Percentiles rank a stretch among this genome's conserved stretches.
Conservation (phyloP, 2,329 filamentous ascomycete genomes). For the Paraphaeosphaeria minitans region DNA sequence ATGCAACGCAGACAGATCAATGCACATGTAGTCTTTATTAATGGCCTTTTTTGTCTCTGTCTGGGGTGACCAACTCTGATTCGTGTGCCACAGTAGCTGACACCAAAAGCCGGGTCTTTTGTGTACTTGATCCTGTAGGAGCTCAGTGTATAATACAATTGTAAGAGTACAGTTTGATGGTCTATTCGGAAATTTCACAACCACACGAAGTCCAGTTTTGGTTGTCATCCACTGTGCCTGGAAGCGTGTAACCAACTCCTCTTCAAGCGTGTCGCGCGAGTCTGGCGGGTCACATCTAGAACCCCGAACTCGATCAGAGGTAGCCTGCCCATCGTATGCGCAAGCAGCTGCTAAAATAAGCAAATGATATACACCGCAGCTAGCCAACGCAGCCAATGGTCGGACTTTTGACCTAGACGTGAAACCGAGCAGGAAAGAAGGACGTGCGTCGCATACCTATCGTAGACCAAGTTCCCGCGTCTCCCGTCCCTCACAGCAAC, state of each 20-base stretch:
- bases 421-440: constrained; percentile 16
- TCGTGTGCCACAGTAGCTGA: not conserved
- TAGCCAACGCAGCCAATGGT: constrained; percentile 14
- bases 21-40: not conserved
- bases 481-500: constrained; percentile 19
- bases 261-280: not conserved
- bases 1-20: not conserved
- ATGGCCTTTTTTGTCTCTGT: not conserved
- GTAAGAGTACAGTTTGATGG: too few relatives aligned
- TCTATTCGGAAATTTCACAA: too few relatives aligned
- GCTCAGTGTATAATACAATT: too few relatives aligned
- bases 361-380: constrained; percentile 10
- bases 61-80: not conserved
- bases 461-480: constrained; percentile 14
- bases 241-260: not conserved
- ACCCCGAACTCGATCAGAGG: not conserved
- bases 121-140: too few relatives aligned
- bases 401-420: constrained; percentile 24
- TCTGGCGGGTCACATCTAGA: constrained; percentile 3
- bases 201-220: too few relatives aligned
- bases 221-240: too few relatives aligned
- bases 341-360: constrained; percentile 3
- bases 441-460: not conserved
- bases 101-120: too few relatives aligned
- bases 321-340: not conserved